Evolutionary conservation across 768 basidiomycete genomes (phyloP), one percentile per base, ranked within the genome.

Genomic region (Suillus alpinus): DNA sequence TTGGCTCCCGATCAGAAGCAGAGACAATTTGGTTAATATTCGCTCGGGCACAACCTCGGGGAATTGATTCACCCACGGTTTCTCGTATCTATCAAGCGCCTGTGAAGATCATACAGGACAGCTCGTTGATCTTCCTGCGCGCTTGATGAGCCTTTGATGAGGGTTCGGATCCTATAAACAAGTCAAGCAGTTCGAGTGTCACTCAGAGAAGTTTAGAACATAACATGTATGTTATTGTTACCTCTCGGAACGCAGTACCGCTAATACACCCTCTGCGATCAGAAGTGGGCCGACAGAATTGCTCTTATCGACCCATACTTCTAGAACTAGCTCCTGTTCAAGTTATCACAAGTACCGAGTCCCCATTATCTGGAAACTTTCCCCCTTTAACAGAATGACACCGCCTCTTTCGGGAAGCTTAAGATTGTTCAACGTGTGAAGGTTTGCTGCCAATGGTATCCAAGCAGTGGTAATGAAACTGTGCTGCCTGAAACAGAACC

Each of bases 1-100:
- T 36, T 59, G 32, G 31, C 62, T 67, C 66, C 60, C 56, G 66
- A 72, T 70, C 63, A 72, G 71, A 71, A 71, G 65, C 44, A 58
- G 31, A 43, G 47, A 56, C 58, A 14, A 65, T 73, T 65, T 69
- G 71, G 71, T 69, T 40, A 73, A 66, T 71, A 55, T 44, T 57
- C 59, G 49, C 34, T 73, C 69, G 70, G 71, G 65, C 60, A 46
- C 59, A n/a, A 6, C 50, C 16, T 59, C 59, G 59, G 31, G 53
- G 59, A 36, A 69, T 59, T 56, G 23, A 18, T 55, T 34, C 57
- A 63, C 69, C 67, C 68, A 71, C 69, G 69, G 46, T 46, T 31
- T 32, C 37, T 61, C 67, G 63, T 69, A 69, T 69, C 63, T 64
- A 68, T 70, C 62, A 66, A 64, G 52, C 57, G 29, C 56, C 43